Conservation (phyloP, 108 stramenopile genomes). For the Discostella pseudostelligera region DNA sequence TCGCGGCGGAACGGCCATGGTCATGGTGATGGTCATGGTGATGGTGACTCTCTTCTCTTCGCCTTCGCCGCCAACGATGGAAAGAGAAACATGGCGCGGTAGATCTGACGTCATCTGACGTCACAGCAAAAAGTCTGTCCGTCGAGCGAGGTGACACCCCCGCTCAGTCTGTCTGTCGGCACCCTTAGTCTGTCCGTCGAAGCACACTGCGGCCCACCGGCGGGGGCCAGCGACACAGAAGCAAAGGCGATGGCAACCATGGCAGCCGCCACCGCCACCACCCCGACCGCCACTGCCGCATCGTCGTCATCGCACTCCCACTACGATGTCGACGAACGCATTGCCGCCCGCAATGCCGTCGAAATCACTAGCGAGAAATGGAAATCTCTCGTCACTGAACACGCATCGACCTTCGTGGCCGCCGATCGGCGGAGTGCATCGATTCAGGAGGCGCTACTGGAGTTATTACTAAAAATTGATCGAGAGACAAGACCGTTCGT, state of each 20-base stretch:
- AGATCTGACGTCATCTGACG: too few species aligned
- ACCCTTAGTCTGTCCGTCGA: too few species aligned
- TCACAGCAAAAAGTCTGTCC: too few species aligned
- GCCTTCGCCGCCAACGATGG: too few species aligned
- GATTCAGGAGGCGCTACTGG: conserved; percentile 54
- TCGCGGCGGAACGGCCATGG: too few species aligned
- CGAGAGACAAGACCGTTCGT: conserved; percentile 47
- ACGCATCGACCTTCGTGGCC: conserved; percentile 79
- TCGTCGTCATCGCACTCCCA: not conserved
- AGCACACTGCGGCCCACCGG: too few species aligned
- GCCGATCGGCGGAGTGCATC: conserved; percentile 79
- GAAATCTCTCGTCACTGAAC: conserved; percentile 68
- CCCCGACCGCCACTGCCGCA: conserved; percentile 1
- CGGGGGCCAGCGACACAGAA: too few species aligned
- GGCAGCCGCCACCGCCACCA: conserved; percentile 5
- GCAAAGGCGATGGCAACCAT: conserved; percentile 15
- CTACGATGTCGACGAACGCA: conserved; percentile 64
- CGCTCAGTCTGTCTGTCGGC: too few species aligned
- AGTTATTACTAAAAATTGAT: conserved; percentile 46
- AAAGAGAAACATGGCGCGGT: too few species aligned
- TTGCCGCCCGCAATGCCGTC: conserved; percentile 65
- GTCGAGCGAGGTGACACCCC: too few species aligned
- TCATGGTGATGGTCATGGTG: too few species aligned
- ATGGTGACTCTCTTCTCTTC: too few species aligned
- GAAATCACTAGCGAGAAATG: conserved; percentile 76